Evolutionary conservation across 371 early-diverging fungal genomes (phyloP).

Genomic region (Mucor sp.): DNA sequence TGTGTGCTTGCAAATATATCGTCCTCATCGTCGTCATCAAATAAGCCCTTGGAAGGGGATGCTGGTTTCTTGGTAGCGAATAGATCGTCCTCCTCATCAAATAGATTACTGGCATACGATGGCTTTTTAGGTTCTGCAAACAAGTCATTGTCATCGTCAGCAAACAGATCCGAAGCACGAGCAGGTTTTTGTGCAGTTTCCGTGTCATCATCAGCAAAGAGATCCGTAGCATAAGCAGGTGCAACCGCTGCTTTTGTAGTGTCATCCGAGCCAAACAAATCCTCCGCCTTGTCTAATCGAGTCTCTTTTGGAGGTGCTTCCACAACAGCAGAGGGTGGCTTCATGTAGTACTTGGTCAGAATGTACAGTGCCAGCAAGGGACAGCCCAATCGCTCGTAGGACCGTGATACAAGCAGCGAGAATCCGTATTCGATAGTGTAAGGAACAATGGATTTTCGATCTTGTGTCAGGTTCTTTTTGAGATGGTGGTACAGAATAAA

Average conservation of each 20-base stretch:
- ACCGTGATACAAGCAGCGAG: constrained; percentile 57
- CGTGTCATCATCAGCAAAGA: constrained; percentile 23
- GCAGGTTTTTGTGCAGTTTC: constrained; percentile 12
- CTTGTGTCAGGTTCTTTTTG: constrained; percentile 39
- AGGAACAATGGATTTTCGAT: constrained; percentile 19
- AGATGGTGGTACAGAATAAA: constrained; percentile 77
- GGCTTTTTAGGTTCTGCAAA: constrained; percentile 15
- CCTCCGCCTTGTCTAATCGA: constrained; percentile 3
- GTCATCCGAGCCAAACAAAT: constrained; percentile 1
- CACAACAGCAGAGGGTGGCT: constrained; percentile 15
- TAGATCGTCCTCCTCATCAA: constrained; percentile 22
- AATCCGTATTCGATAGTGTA: constrained; percentile 57
- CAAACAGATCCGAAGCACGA: constrained; percentile 30
- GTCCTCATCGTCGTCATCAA: constrained; percentile 11
- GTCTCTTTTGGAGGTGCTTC: background rate
- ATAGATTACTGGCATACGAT: constrained; percentile 27
- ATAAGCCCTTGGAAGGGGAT: constrained; percentile 2
- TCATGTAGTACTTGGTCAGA: constrained; percentile 33
- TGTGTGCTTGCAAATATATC: constrained; percentile 8
- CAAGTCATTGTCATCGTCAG: constrained; percentile 21
- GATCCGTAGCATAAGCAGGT: constrained; percentile 23
- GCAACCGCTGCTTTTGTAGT: background rate
- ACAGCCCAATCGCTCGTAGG: constrained; percentile 80
- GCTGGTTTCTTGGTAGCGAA: background rate
- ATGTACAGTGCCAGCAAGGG: constrained; percentile 75